Evolutionary conservation across 176 grass and related monocot genomes (phyloP).

Genomic region (Avena insularis): DNA sequence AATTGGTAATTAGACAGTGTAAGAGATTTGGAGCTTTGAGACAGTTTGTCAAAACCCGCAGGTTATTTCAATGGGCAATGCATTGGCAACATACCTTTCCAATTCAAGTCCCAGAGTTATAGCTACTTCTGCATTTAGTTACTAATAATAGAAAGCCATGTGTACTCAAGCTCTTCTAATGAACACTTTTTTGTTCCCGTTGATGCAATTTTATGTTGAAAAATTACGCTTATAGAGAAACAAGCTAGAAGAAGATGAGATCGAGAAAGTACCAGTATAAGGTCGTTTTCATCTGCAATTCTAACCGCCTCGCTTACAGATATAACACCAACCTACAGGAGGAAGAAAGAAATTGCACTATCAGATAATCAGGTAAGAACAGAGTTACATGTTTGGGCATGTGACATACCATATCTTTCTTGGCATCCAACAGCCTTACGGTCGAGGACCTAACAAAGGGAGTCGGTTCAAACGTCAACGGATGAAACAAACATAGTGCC

Average conservation of each 20-base stretch:
- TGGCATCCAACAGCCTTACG: conserved; percentile 86
- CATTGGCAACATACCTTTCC: neutral
- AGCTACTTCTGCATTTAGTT: neutral
- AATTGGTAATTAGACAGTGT: conserved; percentile 15
- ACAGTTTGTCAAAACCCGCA: neutral
- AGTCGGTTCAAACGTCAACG: neutral
- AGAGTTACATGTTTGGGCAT: conserved; percentile 6
- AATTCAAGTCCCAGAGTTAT: neutral
- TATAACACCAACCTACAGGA: conserved; percentile 79
- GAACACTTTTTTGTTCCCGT: neutral
- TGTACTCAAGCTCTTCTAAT: neutral
- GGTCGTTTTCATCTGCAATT: conserved; percentile 68
- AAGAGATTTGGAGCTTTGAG: neutral
- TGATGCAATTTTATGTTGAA: neutral
- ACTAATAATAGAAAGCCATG: neutral
- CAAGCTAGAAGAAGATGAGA: neutral
- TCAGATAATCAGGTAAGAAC: neutral
- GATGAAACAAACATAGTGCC: too few species aligned
- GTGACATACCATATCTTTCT: conserved; percentile 83
- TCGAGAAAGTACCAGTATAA: conserved; percentile 68
- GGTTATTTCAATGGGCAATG: neutral
- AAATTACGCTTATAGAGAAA: neutral
- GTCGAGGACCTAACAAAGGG: conserved; percentile 66
- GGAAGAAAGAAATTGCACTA: neutral
- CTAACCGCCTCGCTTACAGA: conserved; percentile 69